Evolutionary conservation across 768 basidiomycete genomes (phyloP), one percentile per base, ranked within the genome.

Genomic region (Leccinellum albellum): DNA sequence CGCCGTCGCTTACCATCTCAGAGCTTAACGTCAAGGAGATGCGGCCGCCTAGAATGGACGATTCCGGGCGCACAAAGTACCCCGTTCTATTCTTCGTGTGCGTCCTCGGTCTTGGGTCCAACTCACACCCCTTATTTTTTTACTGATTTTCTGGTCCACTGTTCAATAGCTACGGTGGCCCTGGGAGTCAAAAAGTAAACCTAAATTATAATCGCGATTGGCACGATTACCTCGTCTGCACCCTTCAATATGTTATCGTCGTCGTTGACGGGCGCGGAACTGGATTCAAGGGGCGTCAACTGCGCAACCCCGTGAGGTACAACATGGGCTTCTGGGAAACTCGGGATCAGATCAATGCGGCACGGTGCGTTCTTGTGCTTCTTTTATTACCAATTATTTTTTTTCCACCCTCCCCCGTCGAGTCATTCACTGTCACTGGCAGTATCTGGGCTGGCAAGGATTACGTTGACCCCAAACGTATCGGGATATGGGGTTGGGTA

Each of bases 401-500:
- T 32, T 35, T 21, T 21, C 20, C 26, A 6, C 47, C 59, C 28
- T 59, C 7, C 12, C 40, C 5, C 17, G 10, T 12, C 5, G 12
- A 12, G 20, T 42, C 12, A 42, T 13, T 42, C 20, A 42, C 40
- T 17, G 15, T 33, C 45, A 20, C 46, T 49, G 23, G 13, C 57
- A 91, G 91, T 54, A 74, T 86, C 48, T 97, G 93, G 91, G 91
- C 88, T 3, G 79, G 85, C 61, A 91, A 89, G 72, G 78, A 82
- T 15, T 98, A 98, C 68, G 89, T 98, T 2, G 97, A 99, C 70
- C 78, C 84, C 37, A 84, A 82, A 69, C 79, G 94, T 46, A 90
- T 98, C 48, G 97, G 96, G 0, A 88, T 98, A 51, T 98, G 95
- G 95, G 97, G 97, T 44, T 98, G 97, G 96, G 92, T 94, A 60